Conservation (phyloP, 2,329 filamentous ascomycete genomes). For the Plectosphaerella plurivora region DNA sequence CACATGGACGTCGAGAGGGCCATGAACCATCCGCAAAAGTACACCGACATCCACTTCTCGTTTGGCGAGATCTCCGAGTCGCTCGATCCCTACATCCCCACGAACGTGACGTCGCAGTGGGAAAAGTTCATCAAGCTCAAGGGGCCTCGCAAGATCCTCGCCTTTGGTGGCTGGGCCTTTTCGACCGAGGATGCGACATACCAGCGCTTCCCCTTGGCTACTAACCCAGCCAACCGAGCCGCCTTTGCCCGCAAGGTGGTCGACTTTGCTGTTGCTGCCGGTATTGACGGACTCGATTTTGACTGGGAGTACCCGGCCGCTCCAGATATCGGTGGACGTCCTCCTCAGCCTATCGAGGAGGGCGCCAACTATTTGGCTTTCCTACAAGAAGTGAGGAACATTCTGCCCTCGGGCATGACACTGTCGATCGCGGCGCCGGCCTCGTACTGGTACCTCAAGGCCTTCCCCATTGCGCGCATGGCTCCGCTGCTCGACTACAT, state of each 20-base stretch:
- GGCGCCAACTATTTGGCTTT: constrained; percentile 19
- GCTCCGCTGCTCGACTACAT: constrained; percentile 15
- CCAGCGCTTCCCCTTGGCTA: constrained; percentile 21
- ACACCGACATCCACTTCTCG: constrained; percentile 27
- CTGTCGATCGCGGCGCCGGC: constrained; percentile 14
- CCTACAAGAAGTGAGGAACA: constrained; percentile 6
- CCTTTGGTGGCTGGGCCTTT: constrained; percentile 29
- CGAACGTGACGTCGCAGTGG: constrained; percentile 6
- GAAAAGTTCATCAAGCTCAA: constrained; percentile 21
- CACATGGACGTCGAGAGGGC: constrained; percentile 20
- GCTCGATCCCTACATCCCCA: constrained; percentile 3
- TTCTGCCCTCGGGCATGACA: constrained; percentile 8
- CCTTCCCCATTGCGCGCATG: constrained; percentile 16
- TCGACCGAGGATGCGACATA: constrained; percentile 19
- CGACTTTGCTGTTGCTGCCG: constrained; percentile 4
- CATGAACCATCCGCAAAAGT: constrained; percentile 5
- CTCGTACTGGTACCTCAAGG: constrained; percentile 16
- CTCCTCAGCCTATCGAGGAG: constrained; percentile 12
- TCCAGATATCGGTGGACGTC: constrained; percentile 17
- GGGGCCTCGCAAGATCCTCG: constrained; percentile 7
- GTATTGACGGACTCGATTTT: constrained; percentile 25
- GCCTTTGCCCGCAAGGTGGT: constrained; percentile 15
- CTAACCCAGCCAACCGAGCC: constrained; percentile 12
- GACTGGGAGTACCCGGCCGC: constrained; percentile 41
- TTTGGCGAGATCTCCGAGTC: constrained; percentile 19